Evolutionary conservation across 352 stramenopile species (phyloP).

Genomic region (Globisporangium okanoganense): DNA sequence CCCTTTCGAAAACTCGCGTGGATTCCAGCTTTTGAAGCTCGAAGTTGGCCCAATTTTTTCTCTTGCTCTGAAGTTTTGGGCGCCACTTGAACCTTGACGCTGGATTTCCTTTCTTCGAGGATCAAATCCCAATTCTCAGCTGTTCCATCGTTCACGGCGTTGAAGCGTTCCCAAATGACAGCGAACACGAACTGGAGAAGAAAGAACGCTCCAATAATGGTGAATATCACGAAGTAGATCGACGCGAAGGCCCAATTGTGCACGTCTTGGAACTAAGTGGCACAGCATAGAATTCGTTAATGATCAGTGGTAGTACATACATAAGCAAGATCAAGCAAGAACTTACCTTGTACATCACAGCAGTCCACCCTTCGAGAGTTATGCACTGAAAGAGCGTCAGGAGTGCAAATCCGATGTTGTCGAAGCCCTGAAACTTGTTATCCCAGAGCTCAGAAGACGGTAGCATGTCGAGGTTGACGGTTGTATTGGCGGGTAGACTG

Average conservation of each 20-base stretch:
- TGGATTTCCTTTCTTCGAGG: conserved; percentile 24
- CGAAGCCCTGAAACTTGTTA: conserved; percentile 78
- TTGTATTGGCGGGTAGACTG: conserved; percentile 19
- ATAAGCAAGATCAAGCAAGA: not conserved
- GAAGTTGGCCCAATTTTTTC: not conserved
- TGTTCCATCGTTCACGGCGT: conserved; percentile 36
- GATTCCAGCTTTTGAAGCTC: conserved; percentile 9
- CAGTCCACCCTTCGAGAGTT: conserved; percentile 87
- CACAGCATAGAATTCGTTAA: conserved; percentile 1
- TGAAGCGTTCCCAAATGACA: conserved; percentile 66
- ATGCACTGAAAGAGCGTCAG: conserved; percentile 88
- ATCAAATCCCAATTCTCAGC: conserved; percentile 37
- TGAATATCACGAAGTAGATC: conserved; percentile 77
- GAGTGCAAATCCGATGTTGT: conserved; percentile 75
- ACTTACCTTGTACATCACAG: conserved; percentile 84
- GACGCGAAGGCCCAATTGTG: conserved; percentile 35
- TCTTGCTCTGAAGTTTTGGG: not conserved
- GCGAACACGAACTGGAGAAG: conserved; percentile 81
- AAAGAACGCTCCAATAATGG: conserved; percentile 81
- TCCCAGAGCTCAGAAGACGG: conserved; percentile 55
- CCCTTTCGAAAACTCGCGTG: conserved; percentile 11
- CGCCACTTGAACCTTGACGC: conserved; percentile 1
- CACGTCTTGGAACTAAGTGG: conserved; percentile 27
- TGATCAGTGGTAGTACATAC: not conserved
- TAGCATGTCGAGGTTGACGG: conserved; percentile 26